A percentile compares a stretch with the other conserved stretches of the same genome.
These are phyloP conservation scores for Solanum chiquidenum DNA, from an alignment of 257 asterid genomes.

Conservation along the genomic window DNA sequence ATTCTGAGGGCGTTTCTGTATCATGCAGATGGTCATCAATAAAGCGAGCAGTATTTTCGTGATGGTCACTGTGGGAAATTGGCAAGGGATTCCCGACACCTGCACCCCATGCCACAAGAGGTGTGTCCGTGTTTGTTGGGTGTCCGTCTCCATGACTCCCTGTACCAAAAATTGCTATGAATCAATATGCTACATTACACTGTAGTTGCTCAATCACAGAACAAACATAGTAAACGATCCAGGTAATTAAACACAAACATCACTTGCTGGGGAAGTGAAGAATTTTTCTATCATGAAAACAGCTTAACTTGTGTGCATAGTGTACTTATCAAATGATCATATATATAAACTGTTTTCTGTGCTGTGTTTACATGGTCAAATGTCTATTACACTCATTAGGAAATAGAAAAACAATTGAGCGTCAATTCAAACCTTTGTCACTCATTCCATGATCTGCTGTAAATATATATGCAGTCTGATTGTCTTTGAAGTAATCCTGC, in stretches of 20 bases:
- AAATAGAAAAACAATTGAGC: background rate
- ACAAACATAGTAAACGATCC: background rate
- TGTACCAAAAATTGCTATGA: constrained; percentile 8
- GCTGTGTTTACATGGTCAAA: background rate
- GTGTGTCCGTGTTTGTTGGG: constrained; percentile 91
- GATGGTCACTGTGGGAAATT: constrained; percentile 29
- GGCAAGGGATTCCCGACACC: constrained; percentile 59
- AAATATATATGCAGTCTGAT: constrained; percentile 73
- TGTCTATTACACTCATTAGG: background rate
- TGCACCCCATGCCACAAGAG: constrained; percentile 99
- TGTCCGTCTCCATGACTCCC: constrained; percentile 99
- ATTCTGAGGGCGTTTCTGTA: constrained; percentile 77
- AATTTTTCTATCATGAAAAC: background rate
- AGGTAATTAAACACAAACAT: background rate
- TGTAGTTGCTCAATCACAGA: background rate
- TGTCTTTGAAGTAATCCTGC: constrained; percentile 79
- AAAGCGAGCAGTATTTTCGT: constrained; percentile 39
- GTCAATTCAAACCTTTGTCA: constrained; percentile 67
- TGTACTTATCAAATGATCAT: background rate
- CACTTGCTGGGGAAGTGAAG: background rate
- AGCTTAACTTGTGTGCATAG: background rate
- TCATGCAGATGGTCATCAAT: constrained; percentile 84
- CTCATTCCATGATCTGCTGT: constrained; percentile 99
- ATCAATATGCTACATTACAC: background rate
- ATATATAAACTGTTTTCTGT: background rate